phyloP scores from a whole-genome alignment of 2,329 filamentous ascomycete species.

The Arthrinium puccinioides region DNA sequence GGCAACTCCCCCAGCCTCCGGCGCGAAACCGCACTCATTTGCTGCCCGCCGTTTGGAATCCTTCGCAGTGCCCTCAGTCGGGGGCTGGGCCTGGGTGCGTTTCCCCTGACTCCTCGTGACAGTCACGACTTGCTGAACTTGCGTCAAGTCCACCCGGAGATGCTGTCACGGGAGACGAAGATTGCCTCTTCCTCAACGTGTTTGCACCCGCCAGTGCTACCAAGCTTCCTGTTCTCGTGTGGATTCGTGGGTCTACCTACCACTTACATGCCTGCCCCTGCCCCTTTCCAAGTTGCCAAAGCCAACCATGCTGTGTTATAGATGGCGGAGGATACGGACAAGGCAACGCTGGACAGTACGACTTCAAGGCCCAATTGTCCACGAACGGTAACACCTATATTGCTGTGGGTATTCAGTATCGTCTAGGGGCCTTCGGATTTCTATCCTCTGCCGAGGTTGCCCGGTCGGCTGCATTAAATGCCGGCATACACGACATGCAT shows the following conservation, averaged over 20 bases:
- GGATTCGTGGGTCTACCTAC: slow-evolving; percentile 30
- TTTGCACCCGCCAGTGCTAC: slow-evolving; percentile 27
- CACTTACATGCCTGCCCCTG: too few relatives aligned
- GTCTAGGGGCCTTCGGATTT: slow-evolving; percentile 37
- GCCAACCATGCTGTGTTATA: slow-evolving; percentile 9
- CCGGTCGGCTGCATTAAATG: slow-evolving; percentile 25
- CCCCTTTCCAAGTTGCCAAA: background rate
- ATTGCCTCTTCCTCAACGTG: slow-evolving; percentile 41
- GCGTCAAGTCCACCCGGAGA: too few relatives aligned
- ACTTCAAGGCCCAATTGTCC: slow-evolving; percentile 19
- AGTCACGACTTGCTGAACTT: too few relatives aligned
- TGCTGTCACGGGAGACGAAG: too few relatives aligned
- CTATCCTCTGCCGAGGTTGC: slow-evolving; percentile 38
- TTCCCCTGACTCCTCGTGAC: too few relatives aligned
- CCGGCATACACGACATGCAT: slow-evolving; percentile 41
- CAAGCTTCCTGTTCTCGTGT: slow-evolving; percentile 35
- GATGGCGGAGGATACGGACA: slow-evolving; percentile 38
- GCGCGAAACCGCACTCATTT: slow-evolving; percentile 19
- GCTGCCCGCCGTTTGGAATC: slow-evolving; percentile 22
- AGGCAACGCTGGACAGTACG: slow-evolving; percentile 11
- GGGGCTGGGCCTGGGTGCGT: slow-evolving; percentile 9
- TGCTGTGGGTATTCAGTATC: slow-evolving; percentile 34
- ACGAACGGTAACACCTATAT: slow-evolving; percentile 33
- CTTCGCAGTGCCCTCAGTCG: slow-evolving; percentile 26
- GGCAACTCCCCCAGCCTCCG: slow-evolving; percentile 30